Conservation (phyloP, 2,329 filamentous ascomycete genomes). For the Didymella glomerata region DNA sequence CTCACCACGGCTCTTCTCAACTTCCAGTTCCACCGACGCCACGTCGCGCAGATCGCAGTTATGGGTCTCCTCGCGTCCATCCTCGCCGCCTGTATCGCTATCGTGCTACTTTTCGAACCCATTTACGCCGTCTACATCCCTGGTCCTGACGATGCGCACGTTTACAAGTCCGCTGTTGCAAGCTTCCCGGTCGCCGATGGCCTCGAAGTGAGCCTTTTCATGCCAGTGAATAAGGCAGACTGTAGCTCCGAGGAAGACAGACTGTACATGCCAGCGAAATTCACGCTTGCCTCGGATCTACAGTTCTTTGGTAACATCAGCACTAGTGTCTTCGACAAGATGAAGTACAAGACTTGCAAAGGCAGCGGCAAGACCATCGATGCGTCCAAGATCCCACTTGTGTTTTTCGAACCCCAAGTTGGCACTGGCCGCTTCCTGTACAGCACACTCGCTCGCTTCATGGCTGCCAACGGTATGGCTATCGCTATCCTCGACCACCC, state of each 20-base stretch:
- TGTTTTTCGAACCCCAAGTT: slow-evolving; percentile 59
- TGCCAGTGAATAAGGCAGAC: slow-evolving; percentile 26
- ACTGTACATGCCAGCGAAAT: slow-evolving; percentile 33
- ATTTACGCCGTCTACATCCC: slow-evolving; percentile 26
- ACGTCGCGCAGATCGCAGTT: slow-evolving; percentile 10
- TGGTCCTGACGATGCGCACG: slow-evolving; percentile 25
- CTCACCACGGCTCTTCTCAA: slow-evolving; percentile 10
- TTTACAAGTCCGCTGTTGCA: slow-evolving; percentile 28
- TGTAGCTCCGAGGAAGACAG: slow-evolving; percentile 27
- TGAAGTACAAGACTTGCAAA: slow-evolving; percentile 33
- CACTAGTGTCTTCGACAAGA: slow-evolving; percentile 30
- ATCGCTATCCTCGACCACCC: slow-evolving; percentile 62
- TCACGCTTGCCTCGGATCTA: slow-evolving; percentile 27
- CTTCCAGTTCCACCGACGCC: background rate
- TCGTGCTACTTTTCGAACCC: slow-evolving; percentile 9
- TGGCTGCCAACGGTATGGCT: slow-evolving; percentile 58
- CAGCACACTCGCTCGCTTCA: slow-evolving; percentile 54
- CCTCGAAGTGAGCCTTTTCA: slow-evolving; percentile 35
- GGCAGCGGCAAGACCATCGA: slow-evolving; percentile 15
- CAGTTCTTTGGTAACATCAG: slow-evolving; percentile 38
- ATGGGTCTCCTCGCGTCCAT: slow-evolving; percentile 9
- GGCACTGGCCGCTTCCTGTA: slow-evolving; percentile 57
- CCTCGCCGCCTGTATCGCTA: slow-evolving; percentile 2
- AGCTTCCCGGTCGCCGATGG: slow-evolving; percentile 25
- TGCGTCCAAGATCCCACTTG: slow-evolving; percentile 23